A percentile compares a stretch with the other conserved stretches of the same genome.
phyloP scores from a whole-genome alignment of 805 yeast genomes.

The Wickerhamiella alocasiicola region DNA sequence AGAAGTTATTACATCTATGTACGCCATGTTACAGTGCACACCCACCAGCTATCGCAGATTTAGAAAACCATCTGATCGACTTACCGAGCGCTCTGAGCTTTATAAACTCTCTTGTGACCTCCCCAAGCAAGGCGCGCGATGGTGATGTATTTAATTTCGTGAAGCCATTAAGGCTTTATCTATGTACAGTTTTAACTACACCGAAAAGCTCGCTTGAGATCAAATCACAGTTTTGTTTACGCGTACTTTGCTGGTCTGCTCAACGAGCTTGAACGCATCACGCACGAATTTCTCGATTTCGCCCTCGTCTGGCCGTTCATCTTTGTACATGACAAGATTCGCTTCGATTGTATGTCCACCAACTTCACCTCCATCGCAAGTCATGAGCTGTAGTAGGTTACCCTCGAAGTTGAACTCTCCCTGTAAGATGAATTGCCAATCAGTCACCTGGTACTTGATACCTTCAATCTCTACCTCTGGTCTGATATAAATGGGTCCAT shows the following conservation, averaged over 20 bases:
- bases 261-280: background rate
- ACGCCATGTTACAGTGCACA: no score
- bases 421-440: conserved; percentile 31
- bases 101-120: no score
- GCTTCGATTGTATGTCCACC: conserved; percentile 45
- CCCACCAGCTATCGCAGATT: no score
- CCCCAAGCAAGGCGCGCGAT: no score
- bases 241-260: background rate
- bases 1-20: no score
- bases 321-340: conserved; percentile 31
- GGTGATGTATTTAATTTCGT: no score
- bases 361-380: conserved; percentile 45
- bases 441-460: background rate
- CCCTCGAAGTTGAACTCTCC: conserved; percentile 32
- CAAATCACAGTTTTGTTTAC: no score
- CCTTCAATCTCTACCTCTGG: conserved; percentile 29
- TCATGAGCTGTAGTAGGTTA: conserved; percentile 31
- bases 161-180: no score
- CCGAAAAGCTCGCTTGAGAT: no score
- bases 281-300: conserved; percentile 13
- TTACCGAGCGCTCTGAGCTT: no score
- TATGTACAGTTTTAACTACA: no score
- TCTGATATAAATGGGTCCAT: conserved; percentile 29
- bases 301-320: conserved; percentile 9
- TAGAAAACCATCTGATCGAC: no score